Conservation (phyloP, 164 flowering plant genomes). For the Piper betle region DNA sequence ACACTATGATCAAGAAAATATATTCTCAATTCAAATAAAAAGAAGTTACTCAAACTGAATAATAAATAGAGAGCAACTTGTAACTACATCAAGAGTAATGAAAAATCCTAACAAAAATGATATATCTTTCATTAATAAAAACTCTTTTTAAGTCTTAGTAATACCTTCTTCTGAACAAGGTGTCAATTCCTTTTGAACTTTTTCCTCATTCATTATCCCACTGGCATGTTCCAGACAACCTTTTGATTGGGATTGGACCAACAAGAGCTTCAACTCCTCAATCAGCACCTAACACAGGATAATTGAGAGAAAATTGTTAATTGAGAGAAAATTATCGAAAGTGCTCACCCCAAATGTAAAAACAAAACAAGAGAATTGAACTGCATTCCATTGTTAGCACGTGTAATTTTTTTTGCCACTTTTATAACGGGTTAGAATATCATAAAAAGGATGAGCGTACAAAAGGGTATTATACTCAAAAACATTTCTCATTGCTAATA, state of each 20-base stretch:
- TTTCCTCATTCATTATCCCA: constrained; percentile 73
- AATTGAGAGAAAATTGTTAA: not conserved
- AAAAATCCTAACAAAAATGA: not conserved
- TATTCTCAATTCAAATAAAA: not conserved
- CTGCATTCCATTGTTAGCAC: too few relatives aligned
- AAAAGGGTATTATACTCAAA: not conserved
- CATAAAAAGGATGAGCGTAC: not conserved
- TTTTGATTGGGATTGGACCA: constrained; percentile 52
- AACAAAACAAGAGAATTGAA: not conserved
- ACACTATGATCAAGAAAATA: not conserved
- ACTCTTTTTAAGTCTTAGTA: not conserved
- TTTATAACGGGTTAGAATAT: not conserved
- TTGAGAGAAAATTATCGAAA: not conserved
- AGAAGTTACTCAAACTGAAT: not conserved
- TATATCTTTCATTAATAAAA: not conserved
- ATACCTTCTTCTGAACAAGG: constrained; percentile 69
- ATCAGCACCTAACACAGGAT: constrained; percentile 34
- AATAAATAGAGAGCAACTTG: not conserved
- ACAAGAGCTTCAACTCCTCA: constrained; percentile 54
- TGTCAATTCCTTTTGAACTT: constrained; percentile 70
- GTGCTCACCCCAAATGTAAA: too few relatives aligned
- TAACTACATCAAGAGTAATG: not conserved
- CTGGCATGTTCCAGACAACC: constrained; percentile 90
- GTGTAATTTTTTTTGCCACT: not conserved
- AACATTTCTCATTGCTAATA: not conserved